Evolutionary conservation across 768 basidiomycete species (phyloP).

Genomic region (Coprinopsis strossmayeri): DNA sequence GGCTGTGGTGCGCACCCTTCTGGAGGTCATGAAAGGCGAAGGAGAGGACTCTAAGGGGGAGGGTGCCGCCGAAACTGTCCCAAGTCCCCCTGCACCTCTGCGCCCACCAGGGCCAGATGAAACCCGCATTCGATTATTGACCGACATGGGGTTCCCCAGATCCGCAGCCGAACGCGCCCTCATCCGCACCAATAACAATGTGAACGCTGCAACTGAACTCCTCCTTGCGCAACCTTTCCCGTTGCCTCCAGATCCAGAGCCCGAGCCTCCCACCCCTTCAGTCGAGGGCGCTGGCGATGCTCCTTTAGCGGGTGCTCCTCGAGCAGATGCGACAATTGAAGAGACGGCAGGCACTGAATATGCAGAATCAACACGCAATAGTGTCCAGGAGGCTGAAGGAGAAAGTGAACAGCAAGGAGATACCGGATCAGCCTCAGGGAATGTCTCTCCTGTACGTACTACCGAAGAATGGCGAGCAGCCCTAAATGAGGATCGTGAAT

Average conservation of each 20-base stretch:
- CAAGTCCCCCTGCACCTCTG: slow-evolving; percentile 14
- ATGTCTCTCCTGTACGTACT: slow-evolving; percentile 26
- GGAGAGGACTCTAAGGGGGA: slow-evolving; percentile 63
- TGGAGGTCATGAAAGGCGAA: slow-evolving; percentile 79
- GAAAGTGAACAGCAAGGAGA: not conserved
- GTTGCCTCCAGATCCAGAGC: slow-evolving; percentile 60
- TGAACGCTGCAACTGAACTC: slow-evolving; percentile 82
- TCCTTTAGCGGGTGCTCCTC: too few relatives aligned
- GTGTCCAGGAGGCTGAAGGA: not conserved
- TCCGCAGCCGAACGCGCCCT: slow-evolving; percentile 82
- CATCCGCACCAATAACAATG: slow-evolving; percentile 78
- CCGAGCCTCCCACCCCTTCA: slow-evolving; percentile 20
- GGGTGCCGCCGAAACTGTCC: slow-evolving; percentile 23
- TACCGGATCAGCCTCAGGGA: not conserved
- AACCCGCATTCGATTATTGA: slow-evolving; percentile 70
- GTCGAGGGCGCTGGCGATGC: too few relatives aligned
- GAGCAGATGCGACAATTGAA: too few relatives aligned
- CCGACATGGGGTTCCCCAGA: slow-evolving; percentile 97
- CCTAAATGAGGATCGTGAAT: slow-evolving; percentile 59
- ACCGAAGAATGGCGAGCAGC: slow-evolving; percentile 60
- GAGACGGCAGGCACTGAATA: too few relatives aligned
- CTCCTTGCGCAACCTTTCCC: slow-evolving; percentile 79
- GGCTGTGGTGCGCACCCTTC: slow-evolving; percentile 66
- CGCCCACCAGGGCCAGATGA: slow-evolving; percentile 60
- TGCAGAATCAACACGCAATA: not conserved